These are phyloP conservation scores for Apiospora kogelbergensis DNA, from an alignment of 2,329 filamentous ascomycete genomes.

Conservation along the genomic window DNA sequence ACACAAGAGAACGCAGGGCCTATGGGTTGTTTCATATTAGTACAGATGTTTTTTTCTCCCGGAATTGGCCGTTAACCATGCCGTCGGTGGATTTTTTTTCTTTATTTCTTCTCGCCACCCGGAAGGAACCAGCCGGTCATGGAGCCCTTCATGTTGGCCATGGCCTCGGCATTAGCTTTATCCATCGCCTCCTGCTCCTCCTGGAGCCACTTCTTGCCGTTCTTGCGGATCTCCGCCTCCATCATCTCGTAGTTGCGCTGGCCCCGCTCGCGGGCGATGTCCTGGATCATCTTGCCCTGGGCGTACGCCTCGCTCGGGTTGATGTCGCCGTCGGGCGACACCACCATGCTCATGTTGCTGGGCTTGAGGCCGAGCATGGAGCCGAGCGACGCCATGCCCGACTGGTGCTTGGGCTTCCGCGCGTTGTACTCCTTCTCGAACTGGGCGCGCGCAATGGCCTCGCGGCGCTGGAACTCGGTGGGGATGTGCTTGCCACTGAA, in stretches of 20 bases:
- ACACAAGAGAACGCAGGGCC: background rate
- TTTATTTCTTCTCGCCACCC: background rate
- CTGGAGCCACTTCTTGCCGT: conserved; percentile 93
- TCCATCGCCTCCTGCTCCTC: conserved; percentile 89
- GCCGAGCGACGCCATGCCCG: conserved; percentile 68
- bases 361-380: conserved; percentile 77
- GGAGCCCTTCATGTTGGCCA: conserved; percentile 86
- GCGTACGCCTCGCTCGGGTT: conserved; percentile 74
- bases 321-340: conserved; percentile 64
- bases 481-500: conserved; percentile 91
- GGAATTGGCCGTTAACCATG: background rate
- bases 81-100: background rate
- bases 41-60: background rate
- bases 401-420: conserved; percentile 62
- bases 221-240: conserved; percentile 87
- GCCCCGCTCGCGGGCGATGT: conserved; percentile 88
- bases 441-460: conserved; percentile 80
- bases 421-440: conserved; percentile 77
- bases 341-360: conserved; percentile 61
- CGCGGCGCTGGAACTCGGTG: conserved; percentile 82
- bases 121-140: conserved; percentile 54
- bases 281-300: conserved; percentile 95
- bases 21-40: background rate
- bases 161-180: conserved; percentile 84
- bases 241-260: conserved; percentile 86